Base-by-base conservation (phyloP, 2,329 filamentous ascomycete species). In the Ophiocordyceps unilateralis region DNA sequence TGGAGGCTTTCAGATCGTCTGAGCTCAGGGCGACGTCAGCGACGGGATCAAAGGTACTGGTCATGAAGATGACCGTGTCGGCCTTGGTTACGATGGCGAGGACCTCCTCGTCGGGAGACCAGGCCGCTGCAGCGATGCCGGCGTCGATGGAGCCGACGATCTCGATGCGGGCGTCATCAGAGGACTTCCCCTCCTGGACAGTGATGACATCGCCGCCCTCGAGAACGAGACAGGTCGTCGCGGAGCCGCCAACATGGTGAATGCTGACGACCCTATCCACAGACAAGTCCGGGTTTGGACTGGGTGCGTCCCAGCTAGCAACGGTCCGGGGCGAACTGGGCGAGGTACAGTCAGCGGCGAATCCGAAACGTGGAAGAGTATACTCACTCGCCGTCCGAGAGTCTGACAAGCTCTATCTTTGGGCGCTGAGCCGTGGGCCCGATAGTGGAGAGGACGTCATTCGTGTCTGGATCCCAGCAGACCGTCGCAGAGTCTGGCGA, bases 41-140 rank as follows among this genome's bases (percentile, higher is more conserved):
- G 37, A 93, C 77, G 45, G 80, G 81, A 51, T 96, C 89, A 50
- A 96, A 93, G 22, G 80, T 78, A 48, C 87, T 75, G 44, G 87
- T 94, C 89, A 98, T 95, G 56, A 94, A 85, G 45, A 96, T 70
- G 24, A 91, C 69, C 1, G 84, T 91, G 46, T 79, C 71, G 36
- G 78, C 80, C 53, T 79, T 78, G 17, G 91, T 96, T 43, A 81
- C 77, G 48, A 98, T 76, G 44, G 83, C 78, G 39, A 98, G 67
- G 17, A 96, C 69, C 58, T 96, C 89, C 56, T 95, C 89, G 55
- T 98, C 91, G 2, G 88, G 88, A 34, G 89, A 93, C 91, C 91
- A 98, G 50, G 77, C 74, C 15, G 88, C 89, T 15, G 87, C 86
- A 21, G 79, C 76, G 52, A 98, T 94, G 21, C 89, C 91, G 45